Base-by-base conservation (phyloP, 148 eudicot genomes). In the Nepenthes mirabilis region DNA sequence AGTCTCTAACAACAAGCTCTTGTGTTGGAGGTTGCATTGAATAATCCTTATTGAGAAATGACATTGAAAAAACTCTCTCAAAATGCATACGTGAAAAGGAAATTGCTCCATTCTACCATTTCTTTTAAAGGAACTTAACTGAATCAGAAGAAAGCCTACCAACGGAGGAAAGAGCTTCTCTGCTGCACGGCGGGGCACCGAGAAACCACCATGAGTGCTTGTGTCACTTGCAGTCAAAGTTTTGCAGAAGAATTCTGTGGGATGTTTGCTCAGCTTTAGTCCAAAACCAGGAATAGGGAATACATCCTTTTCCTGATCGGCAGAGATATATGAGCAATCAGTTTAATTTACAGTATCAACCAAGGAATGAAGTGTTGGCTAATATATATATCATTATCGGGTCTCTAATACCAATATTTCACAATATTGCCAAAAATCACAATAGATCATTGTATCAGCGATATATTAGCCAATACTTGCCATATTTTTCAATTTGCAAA, bases 21-120 rank as follows among this genome's bases (percentile, higher is more conserved):
- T 93, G 99, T 62, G 77, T 80, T 56, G 99, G 99, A 64, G 99
- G 99, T 79, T 93, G 99, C 99, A 89, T 93, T 5, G 96, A 77
- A 65, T 75, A 93, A 72, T 93, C 99, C 99, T 93, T 65, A 67
- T 43, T 23, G 52, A 11, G 33, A n/a, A 35, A 57, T 13, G 14
- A 47, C 33, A 13, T 12, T 8, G 33, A 10, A 34, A 55, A 3
- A 55, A 10, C 33, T 55, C 2, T 5, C 35, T 13, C 32, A 23
- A 73, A 14, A 56, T 37, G 37, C 58, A 9, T 14, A 64, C 9
- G 36, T 37, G 45, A 40, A 40, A 40, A 4, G 8, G 8, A 8
- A 40, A 40, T 4, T 40, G 4, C 4, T 40, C 45, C 45, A 40
- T 40, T 40, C 45, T 8, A 40, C 45, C 6, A 49, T 11, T 49